These are phyloP conservation scores for Zea mays DNA, from an alignment of 176 grass and related monocot species.

Conservation along the genomic window Zm-B73-REFERENCE-NAM-5.0 NC_050104.1:137503501-137504000, in stretches of 20 bases:
- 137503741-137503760: constrained; percentile 14
- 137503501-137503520: constrained; percentile 69
- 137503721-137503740: constrained; percentile 10
- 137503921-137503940: not conserved
- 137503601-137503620: constrained; percentile 51
- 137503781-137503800: constrained; percentile 5
- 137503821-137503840: not conserved
- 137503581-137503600: constrained; percentile 45
- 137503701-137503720: constrained; percentile 18
- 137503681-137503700: constrained; percentile 1
- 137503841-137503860: constrained; percentile 8
- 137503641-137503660: constrained; percentile 45
- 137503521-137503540: constrained; percentile 66
- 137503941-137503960: constrained; percentile 17
- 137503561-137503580: constrained; percentile 45
- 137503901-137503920: constrained; percentile 1
- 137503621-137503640: constrained; percentile 40
- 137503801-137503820: constrained; percentile 5
- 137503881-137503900: too few relatives aligned
- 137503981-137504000: not conserved
- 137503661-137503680: constrained; percentile 34
- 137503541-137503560: constrained; percentile 68
- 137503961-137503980: constrained; percentile 4
- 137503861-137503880: not conserved
- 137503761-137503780: not conserved